Evolutionary conservation across 1,284 basidiomycete species (phyloP).

Genomic region (Trichosporon faecale): DNA sequence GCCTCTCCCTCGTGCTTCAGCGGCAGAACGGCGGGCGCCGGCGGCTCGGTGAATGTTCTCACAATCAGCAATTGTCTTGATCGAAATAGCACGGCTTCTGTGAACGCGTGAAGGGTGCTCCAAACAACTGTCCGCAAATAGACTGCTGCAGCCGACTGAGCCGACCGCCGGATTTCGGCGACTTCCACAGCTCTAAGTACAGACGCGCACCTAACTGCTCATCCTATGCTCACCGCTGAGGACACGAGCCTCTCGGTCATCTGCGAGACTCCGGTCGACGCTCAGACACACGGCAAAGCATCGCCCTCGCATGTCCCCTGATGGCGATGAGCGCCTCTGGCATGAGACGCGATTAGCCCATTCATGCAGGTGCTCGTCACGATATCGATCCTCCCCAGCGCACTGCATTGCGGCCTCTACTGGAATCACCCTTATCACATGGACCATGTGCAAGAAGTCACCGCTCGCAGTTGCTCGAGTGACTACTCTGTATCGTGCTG

Average conservation of each 20-base stretch:
- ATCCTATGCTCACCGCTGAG: background rate
- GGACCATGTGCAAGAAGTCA: background rate
- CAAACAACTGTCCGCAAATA: background rate
- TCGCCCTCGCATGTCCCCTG: background rate
- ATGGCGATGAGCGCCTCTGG: background rate
- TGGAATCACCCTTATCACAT: background rate
- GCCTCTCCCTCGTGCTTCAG: background rate
- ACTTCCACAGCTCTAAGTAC: background rate
- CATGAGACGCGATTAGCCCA: background rate
- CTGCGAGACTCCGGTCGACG: background rate
- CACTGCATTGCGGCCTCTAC: background rate
- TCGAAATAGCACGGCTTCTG: background rate
- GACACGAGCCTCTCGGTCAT: background rate
- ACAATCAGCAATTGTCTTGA: background rate
- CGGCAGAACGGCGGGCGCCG: background rate
- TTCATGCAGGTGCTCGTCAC: background rate
- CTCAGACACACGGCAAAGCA: background rate
- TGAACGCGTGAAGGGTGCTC: background rate
- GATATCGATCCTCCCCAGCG: background rate
- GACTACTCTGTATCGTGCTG: background rate
- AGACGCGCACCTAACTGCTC: background rate
- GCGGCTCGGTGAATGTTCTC: background rate
- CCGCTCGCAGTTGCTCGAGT: background rate
- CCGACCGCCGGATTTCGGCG: background rate
- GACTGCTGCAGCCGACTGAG: background rate